phyloP scores from a whole-genome alignment of 2,329 filamentous ascomycete genomes.

The Xylogone sp. region DNA sequence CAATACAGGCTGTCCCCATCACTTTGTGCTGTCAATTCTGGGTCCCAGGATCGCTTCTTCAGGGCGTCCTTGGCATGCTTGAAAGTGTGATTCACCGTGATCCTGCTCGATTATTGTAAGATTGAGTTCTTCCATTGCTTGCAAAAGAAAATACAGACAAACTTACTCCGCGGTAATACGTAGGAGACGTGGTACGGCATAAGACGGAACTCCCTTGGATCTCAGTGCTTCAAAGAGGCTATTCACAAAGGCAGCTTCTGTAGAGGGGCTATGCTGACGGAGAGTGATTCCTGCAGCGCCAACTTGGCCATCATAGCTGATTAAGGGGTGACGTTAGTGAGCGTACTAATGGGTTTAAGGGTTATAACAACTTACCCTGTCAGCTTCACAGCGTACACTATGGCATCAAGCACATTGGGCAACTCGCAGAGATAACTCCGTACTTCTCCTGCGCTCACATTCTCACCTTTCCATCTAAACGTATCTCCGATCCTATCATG shows the following conservation, averaged over 20 bases:
- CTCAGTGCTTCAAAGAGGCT: conserved; percentile 35
- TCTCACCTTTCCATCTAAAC: conserved; percentile 49
- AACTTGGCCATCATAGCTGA: conserved; percentile 43
- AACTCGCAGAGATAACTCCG: conserved; percentile 38
- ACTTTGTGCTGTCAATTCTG: no score
- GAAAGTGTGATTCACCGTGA: conserved; percentile 43
- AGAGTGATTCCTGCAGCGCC: conserved; percentile 41
- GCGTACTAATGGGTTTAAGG: not conserved
- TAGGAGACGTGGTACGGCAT: conserved; percentile 41
- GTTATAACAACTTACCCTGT: conserved; percentile 25
- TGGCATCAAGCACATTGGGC: conserved; percentile 36
- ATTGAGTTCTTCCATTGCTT: conserved; percentile 14
- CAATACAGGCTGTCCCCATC: conserved; percentile 37
- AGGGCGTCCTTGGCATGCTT: conserved; percentile 44
- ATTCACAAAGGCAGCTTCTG: conserved; percentile 32
- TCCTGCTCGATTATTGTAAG: conserved; percentile 17
- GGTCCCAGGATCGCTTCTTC: conserved; percentile 37
- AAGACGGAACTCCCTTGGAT: conserved; percentile 40
- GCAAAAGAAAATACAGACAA: conserved; percentile 11
- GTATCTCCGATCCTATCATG: conserved; percentile 49
- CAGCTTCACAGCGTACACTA: conserved; percentile 40
- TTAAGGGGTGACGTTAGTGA: no score
- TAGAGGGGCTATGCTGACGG: conserved; percentile 35
- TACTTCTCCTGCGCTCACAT: conserved; percentile 41
- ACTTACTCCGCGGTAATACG: conserved; percentile 40